These are phyloP conservation scores for Voacanga thouarsii DNA, from an alignment of 257 asterid genomes.

Conservation along the genomic window DNA sequence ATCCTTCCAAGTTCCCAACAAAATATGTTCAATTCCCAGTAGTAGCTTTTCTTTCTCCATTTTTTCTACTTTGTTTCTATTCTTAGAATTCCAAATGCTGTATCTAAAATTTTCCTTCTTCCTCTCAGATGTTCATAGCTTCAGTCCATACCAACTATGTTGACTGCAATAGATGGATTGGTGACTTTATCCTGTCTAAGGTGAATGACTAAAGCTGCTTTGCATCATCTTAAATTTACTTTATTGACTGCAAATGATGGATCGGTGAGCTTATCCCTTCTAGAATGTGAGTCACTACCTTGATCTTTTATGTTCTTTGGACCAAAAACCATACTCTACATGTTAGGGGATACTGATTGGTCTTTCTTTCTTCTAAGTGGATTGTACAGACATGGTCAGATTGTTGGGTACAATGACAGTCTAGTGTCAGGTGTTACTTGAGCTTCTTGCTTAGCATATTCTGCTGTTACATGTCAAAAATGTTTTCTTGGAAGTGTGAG, in stretches of 20 bases:
- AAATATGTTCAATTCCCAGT: slow-evolving; percentile 98
- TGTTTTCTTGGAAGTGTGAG: not conserved
- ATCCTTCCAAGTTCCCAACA: slow-evolving; percentile 96
- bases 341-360: not conserved
- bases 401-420: not conserved
- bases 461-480: not conserved
- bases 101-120: slow-evolving; percentile 24
- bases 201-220: slow-evolving; percentile 30
- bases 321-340: not conserved
- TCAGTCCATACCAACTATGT: slow-evolving; percentile 91
- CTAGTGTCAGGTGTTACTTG: not conserved
- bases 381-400: not conserved
- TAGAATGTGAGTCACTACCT: not conserved
- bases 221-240: not conserved
- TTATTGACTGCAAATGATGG: not conserved
- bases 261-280: too few relatives aligned
- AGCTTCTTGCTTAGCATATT: not conserved
- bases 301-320: not conserved
- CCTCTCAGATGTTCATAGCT: slow-evolving; percentile 73
- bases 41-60: slow-evolving; percentile 25
- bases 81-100: slow-evolving; percentile 1
- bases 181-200: slow-evolving; percentile 92
- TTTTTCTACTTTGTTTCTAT: slow-evolving; percentile 3
- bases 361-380: not conserved
- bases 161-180: slow-evolving; percentile 97